Evolutionary conservation across 345 rosid species (phyloP).

Genomic region (Eucalyptus erythrocorys): DNA sequence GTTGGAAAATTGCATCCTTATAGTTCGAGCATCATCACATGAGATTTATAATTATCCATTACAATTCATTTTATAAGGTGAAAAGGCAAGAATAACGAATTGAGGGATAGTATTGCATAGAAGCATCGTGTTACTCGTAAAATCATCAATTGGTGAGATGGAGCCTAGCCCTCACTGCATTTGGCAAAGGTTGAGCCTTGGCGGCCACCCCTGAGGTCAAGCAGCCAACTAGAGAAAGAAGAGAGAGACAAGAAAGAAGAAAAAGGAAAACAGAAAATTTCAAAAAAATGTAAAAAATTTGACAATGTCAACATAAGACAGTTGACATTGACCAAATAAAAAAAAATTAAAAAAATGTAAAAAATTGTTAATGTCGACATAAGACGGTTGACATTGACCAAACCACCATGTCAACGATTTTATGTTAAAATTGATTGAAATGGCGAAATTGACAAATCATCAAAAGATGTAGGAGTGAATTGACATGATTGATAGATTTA

Average conservation of each 20-base stretch:
- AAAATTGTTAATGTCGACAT: neutral
- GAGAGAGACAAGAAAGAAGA: neutral
- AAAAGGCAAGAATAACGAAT: neutral
- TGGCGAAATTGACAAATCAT: neutral
- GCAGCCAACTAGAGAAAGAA: neutral
- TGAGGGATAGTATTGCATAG: neutral
- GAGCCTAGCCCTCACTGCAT: no score
- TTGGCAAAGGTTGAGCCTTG: neutral
- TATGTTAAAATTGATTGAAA: neutral
- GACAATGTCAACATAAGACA: no score
- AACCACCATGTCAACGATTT: neutral
- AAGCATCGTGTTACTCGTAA: neutral
- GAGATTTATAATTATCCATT: neutral
- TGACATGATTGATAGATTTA: neutral
- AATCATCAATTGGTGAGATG: neutral
- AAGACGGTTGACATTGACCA: neutral
- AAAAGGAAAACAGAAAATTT: neutral
- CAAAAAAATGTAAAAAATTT: no score
- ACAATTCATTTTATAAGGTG: neutral
- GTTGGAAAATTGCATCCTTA: neutral
- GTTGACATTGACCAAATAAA: no score
- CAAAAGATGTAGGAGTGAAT: neutral
- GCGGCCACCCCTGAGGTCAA: accelerated
- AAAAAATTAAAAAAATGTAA: no score
- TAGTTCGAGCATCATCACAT: neutral